Conservation (phyloP, 2,329 filamentous ascomycete genomes). For the Ceratocystiopsis sp. region DNA sequence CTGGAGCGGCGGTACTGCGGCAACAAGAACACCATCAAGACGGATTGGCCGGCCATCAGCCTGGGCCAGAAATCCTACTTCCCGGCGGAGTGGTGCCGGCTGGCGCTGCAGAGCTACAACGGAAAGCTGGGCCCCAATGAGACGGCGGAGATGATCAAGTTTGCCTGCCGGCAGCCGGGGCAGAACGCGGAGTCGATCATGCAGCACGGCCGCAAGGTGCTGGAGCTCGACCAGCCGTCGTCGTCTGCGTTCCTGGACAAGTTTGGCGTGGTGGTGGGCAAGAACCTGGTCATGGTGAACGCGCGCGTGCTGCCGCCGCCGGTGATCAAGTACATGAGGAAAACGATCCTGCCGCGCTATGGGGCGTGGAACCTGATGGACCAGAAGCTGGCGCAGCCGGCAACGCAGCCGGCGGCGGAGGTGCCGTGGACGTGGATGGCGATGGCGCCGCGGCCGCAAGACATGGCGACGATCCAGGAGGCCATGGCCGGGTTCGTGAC, state of each 20-base stretch:
- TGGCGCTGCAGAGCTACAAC: constrained; percentile 46
- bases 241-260: constrained; percentile 25
- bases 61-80: constrained; percentile 40
- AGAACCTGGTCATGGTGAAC: constrained; percentile 50
- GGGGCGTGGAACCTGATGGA: constrained; percentile 55
- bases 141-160: constrained; percentile 51
- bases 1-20: not conserved
- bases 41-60: not conserved
- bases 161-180: constrained; percentile 50
- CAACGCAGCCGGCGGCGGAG: constrained; percentile 22
- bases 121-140: constrained; percentile 42
- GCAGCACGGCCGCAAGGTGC: constrained; percentile 33
- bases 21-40: too few species aligned
- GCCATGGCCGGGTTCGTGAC: constrained; percentile 21
- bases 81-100: constrained; percentile 50
- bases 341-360: constrained; percentile 18
- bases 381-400: constrained; percentile 36
- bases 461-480: not conserved
- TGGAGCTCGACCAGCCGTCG: constrained; percentile 32
- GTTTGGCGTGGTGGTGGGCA: constrained; percentile 48
- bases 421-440: constrained; percentile 34
- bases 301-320: constrained; percentile 53
- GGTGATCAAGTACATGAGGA: constrained; percentile 35
- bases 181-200: constrained; percentile 52
- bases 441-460: not conserved